These are phyloP conservation scores for Schoenoplectus tabernaemontani DNA, from an alignment of 202 grass and related monocot species.

Conservation along the genomic window DNA sequence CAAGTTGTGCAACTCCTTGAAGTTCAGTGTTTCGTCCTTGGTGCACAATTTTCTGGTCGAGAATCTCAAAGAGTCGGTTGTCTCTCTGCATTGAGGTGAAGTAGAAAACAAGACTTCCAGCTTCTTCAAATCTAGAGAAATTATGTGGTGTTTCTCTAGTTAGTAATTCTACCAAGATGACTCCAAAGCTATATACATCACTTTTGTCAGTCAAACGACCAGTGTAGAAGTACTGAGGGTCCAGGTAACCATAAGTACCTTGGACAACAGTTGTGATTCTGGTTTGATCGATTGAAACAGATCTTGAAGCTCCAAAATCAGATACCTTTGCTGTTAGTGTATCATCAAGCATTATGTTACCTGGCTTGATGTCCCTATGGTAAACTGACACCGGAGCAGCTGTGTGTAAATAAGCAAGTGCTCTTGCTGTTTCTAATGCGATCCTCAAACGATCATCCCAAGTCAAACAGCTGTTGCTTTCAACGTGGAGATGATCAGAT, in stretches of 20 bases:
- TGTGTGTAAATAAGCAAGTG: conserved; percentile 39
- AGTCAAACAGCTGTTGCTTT: not conserved
- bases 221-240: conserved; percentile 49
- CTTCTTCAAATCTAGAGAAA: conserved; percentile 13
- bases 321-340: conserved; percentile 26
- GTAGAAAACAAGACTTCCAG: conserved; percentile 26
- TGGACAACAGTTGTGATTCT: conserved; percentile 38
- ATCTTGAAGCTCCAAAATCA: conserved; percentile 57
- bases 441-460: conserved; percentile 46
- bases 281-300: conserved; percentile 41
- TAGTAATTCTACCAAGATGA: conserved; percentile 44
- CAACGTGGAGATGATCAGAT: conserved; percentile 29
- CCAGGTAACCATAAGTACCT: conserved; percentile 50
- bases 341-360: conserved; percentile 50
- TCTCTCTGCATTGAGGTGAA: conserved; percentile 23
- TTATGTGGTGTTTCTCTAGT: conserved; percentile 33
- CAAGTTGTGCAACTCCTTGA: conserved; percentile 21
- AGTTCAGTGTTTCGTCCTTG: conserved; percentile 25
- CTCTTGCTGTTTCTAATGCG: conserved; percentile 24
- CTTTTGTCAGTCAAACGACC: conserved; percentile 40
- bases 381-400: conserved; percentile 30
- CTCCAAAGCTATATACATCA: conserved; percentile 46
- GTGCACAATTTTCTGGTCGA: conserved; percentile 21
- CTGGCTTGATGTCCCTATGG: conserved; percentile 45
- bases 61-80: conserved; percentile 2